Evolutionary conservation across 129 eudicot genomes (phyloP), one percentile per base, ranked within the genome.

Genomic region (Erigeron canadensis): DNA sequence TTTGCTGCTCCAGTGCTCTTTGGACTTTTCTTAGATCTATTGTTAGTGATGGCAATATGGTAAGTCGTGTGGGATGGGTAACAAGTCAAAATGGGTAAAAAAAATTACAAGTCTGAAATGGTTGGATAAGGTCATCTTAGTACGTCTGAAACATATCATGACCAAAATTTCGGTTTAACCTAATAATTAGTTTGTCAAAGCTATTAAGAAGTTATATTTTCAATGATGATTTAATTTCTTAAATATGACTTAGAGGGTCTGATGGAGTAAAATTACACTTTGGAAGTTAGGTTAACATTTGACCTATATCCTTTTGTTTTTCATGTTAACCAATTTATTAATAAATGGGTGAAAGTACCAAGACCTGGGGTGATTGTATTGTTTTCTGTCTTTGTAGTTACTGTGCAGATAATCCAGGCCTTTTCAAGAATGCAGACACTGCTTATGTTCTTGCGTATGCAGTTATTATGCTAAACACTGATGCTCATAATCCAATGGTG

Each of bases 391-490:
- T 75, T 79, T 81, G 62, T 86, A 94, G 99, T 70, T 94, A 87
- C 70, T 94, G 96, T 87, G 96, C 99, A 69, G 96, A 94, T 76
- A 94, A 90, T 84, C 97, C 99, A 53, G 90, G 80, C 67, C 85
- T 94, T 21, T 94, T 94, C 82, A 94, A 94, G 97, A 90, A 90
- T 70, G 99, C 99, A 59, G 97, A 94, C 81, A 94, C 89, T 15
- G 99, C 99, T 1, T 94, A 94, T 77, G 86, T 94, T 67, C 97
- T 94, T 68, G 99, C 99, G 17, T 94, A 94, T 86, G 99, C 99
- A 34, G 99, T 94, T 71, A 94, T 94, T 75, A 86, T 94, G 99
- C 78, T 94, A 77, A 94, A 94, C 75, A 90, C 97, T 16, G 99
- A 94, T 86, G 99, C 97, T 82, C 99, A 94, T 77, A 90, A 94